Evolutionary conservation across 495 filamentous ascomycete species (phyloP).

Genomic region (Cladorrhinum samala): DNA sequence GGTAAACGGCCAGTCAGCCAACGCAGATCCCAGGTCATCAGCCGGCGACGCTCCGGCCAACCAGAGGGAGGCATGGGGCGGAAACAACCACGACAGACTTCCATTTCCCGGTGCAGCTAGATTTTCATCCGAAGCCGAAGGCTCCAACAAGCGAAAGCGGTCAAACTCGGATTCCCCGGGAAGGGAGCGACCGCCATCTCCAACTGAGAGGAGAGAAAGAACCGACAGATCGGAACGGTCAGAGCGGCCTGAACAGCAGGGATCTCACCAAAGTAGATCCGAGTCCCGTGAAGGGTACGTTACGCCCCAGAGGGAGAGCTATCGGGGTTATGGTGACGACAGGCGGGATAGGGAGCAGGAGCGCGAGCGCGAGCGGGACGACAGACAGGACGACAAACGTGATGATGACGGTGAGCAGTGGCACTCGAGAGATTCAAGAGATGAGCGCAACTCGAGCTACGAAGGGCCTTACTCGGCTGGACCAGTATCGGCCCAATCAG

Average conservation of each 20-base stretch:
- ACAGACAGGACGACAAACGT: conserved; percentile 32
- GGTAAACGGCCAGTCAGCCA: conserved; percentile 16
- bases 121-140: conserved; percentile 28
- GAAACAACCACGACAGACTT: conserved; percentile 34
- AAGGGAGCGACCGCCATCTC: conserved; percentile 27
- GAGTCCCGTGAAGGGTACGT: conserved; percentile 40
- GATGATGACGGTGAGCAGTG: conserved; percentile 36
- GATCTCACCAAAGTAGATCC: conserved; percentile 24
- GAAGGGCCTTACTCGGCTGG: conserved; percentile 35
- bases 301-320: conserved; percentile 30
- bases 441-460: conserved; percentile 41
- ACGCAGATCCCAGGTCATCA: conserved; percentile 27
- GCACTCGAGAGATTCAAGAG: conserved; percentile 36
- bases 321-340: conserved; percentile 34
- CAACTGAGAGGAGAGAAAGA: conserved; percentile 14
- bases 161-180: conserved; percentile 40
- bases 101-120: conserved; percentile 28
- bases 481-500: conserved; percentile 34
- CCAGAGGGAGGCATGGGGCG: no score
- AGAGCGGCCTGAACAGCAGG: conserved; percentile 25
- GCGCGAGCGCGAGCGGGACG: not conserved
- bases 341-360: conserved; percentile 1
- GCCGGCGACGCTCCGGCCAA: conserved; percentile 25
- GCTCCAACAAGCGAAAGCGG: conserved; percentile 49
- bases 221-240: conserved; percentile 5